A percentile compares a stretch with the other conserved stretches of the same genome.
Conservation (phyloP, 2,329 filamentous ascomycete species). For the Exophiala sp. region DNA sequence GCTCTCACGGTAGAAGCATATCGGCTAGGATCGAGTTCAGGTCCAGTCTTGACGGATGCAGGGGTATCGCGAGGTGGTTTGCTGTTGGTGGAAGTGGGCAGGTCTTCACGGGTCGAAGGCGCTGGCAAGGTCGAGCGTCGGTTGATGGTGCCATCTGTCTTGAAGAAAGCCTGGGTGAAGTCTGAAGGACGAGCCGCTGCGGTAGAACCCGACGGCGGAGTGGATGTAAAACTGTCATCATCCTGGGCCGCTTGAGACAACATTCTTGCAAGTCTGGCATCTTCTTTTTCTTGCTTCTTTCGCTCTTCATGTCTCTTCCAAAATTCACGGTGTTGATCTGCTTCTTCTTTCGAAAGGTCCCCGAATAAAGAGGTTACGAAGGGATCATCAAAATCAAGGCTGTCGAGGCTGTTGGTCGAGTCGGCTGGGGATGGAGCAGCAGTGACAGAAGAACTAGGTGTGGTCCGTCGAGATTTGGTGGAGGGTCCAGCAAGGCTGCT, state of each 20-base stretch:
- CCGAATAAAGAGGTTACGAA: conserved; percentile 15
- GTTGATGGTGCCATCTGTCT: conserved; percentile 20
- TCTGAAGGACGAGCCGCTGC: conserved; percentile 2
- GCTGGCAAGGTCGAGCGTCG: conserved; percentile 4
- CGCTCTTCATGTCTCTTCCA: conserved; percentile 20
- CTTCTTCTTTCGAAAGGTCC: conserved; percentile 16
- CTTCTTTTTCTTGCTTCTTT: conserved; percentile 26
- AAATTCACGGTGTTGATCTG: conserved; percentile 10
- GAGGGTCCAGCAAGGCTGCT: conserved; percentile 4
- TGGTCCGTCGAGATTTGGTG: conserved; percentile 27
- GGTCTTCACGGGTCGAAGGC: not conserved
- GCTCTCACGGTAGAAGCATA: not conserved
- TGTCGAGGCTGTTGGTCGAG: conserved; percentile 17
- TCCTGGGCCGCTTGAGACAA: conserved; percentile 33
- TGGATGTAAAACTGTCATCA: conserved; percentile 9
- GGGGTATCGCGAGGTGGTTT: not conserved
- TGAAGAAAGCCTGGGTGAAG: conserved; percentile 24
- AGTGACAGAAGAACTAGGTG: conserved; percentile 19
- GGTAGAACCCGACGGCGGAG: not conserved
- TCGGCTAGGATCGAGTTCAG: not conserved
- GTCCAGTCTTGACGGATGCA: not conserved
- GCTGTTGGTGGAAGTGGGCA: not conserved
- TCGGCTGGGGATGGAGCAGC: conserved; percentile 12
- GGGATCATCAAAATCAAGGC: conserved; percentile 21
- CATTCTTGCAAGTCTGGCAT: conserved; percentile 34